Conservation (phyloP, 805 yeast species). For the Cyberlindnera galapagoensis region DNA sequence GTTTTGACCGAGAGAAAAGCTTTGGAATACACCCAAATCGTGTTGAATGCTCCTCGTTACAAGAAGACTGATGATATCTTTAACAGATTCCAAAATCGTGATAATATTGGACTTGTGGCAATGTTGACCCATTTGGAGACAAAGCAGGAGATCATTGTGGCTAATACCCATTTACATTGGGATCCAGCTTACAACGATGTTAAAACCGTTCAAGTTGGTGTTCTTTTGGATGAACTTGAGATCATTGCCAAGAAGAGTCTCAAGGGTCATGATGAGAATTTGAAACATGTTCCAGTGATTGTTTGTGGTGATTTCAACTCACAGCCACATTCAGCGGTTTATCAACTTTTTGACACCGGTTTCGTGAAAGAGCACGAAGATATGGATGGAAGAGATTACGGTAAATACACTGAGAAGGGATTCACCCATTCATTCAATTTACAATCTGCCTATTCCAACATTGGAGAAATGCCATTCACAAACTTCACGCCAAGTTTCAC, state of each 20-base stretch:
- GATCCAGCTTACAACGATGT: constrained; percentile 96
- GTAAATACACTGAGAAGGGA: constrained; percentile 84
- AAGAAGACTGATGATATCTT: constrained; percentile 91
- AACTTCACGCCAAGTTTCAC: constrained; percentile 92
- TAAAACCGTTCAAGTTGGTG: constrained; percentile 91
- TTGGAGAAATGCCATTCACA: constrained; percentile 91
- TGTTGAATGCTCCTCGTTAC: constrained; percentile 77
- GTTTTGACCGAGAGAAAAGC: constrained; percentile 61
- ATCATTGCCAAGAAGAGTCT: constrained; percentile 37
- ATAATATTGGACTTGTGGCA: constrained; percentile 78
- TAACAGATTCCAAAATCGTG: constrained; percentile 94
- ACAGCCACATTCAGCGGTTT: constrained; percentile 80
- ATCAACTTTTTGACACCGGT: constrained; percentile 81
- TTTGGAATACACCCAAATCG: constrained; percentile 77
- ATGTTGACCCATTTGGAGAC: constrained; percentile 67
- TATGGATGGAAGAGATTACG: constrained; percentile 82
- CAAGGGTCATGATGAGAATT: constrained; percentile 33
- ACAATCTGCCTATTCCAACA: constrained; percentile 75
- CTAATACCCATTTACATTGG: constrained; percentile 97
- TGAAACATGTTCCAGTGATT: constrained; percentile 64
- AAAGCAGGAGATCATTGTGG: constrained; percentile 66
- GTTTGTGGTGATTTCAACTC: constrained; percentile 97
- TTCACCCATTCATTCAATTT: constrained; percentile 75
- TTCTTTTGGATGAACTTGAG: constrained; percentile 83
- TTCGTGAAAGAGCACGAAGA: constrained; percentile 73